Percentiles rank a stretch among this genome's conserved stretches.
These are phyloP conservation scores for Globisporangium canariense DNA, from an alignment of 352 stramenopile species.

Conservation along the genomic window DNA sequence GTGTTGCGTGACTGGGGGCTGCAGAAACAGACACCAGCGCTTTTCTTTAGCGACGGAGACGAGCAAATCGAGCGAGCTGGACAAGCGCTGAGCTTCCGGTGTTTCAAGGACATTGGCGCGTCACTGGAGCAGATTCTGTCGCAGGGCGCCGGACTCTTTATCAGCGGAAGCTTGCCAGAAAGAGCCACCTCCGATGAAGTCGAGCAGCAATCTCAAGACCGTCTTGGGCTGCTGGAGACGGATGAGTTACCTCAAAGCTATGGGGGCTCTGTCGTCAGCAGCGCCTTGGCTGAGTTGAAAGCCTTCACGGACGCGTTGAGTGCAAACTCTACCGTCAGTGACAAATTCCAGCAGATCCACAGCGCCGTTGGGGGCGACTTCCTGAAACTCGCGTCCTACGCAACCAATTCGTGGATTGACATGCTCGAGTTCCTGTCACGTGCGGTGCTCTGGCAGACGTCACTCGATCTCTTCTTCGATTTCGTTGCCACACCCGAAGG, in stretches of 20 bases:
- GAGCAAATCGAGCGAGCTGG: constrained; percentile 6
- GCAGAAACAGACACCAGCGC: constrained; percentile 12
- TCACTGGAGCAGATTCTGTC: constrained; percentile 17
- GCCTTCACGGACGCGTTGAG: constrained; percentile 5
- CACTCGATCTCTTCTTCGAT: constrained; percentile 21
- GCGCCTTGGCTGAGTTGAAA: constrained; percentile 2
- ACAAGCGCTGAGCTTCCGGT: constrained; percentile 3
- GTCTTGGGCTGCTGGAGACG: neutral
- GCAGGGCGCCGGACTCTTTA: neutral
- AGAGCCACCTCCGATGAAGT: neutral
- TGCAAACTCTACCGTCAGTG: neutral
- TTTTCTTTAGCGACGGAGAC: constrained; percentile 18
- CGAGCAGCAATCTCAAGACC: neutral
- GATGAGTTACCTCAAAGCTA: neutral
- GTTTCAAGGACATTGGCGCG: constrained; percentile 20
- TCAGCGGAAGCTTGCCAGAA: neutral
- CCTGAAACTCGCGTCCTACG: neutral
- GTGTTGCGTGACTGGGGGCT: constrained; percentile 26
- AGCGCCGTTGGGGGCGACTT: constrained; percentile 2
- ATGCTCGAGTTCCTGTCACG: constrained; percentile 22
- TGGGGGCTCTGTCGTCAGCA: neutral
- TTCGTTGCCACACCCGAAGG: constrained; percentile 9
- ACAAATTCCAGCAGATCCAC: constrained; percentile 15
- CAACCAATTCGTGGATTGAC: constrained; percentile 19
- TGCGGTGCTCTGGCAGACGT: constrained; percentile 20